A percentile compares a stretch with the other conserved stretches of the same genome.
These are phyloP conservation scores for Flaveria trinervia DNA, from an alignment of 129 eudicot genomes.

Conservation along the genomic window DNA sequence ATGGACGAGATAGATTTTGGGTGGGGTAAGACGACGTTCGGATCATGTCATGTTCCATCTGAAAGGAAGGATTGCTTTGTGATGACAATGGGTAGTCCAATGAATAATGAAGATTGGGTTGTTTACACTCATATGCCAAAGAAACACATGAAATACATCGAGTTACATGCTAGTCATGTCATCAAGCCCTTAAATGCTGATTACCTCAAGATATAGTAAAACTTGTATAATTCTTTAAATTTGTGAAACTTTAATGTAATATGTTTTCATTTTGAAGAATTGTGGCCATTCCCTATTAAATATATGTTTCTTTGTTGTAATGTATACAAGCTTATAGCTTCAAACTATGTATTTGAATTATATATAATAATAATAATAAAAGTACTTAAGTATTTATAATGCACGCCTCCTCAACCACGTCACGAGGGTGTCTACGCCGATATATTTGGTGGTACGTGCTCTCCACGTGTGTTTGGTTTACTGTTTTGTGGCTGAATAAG, in stretches of 20 bases:
- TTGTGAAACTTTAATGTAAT: not conserved
- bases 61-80: conserved; percentile 49
- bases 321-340: not conserved
- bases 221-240: not conserved
- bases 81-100: conserved; percentile 61
- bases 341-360: not conserved
- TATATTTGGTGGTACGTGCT: too few relatives aligned
- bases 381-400: too few relatives aligned
- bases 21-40: conserved; percentile 52
- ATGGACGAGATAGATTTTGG: conserved; percentile 51
- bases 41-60: conserved; percentile 56
- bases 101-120: conserved; percentile 60
- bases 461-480: too few relatives aligned
- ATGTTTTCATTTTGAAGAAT: not conserved
- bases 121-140: conserved; percentile 51
- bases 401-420: too few relatives aligned
- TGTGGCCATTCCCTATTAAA: not conserved
- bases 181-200: conserved; percentile 39
- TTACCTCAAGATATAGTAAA: conserved; percentile 28
- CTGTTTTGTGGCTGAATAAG: too few relatives aligned
- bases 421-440: too few relatives aligned
- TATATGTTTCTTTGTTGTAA: conserved; percentile 14
- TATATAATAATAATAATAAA: too few relatives aligned
- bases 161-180: conserved; percentile 33
- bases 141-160: conserved; percentile 45